Evolutionary conservation across 177 flowering plant species (phyloP), one percentile per base, ranked within the genome.

Genomic region (Vitis hybrid): DNA sequence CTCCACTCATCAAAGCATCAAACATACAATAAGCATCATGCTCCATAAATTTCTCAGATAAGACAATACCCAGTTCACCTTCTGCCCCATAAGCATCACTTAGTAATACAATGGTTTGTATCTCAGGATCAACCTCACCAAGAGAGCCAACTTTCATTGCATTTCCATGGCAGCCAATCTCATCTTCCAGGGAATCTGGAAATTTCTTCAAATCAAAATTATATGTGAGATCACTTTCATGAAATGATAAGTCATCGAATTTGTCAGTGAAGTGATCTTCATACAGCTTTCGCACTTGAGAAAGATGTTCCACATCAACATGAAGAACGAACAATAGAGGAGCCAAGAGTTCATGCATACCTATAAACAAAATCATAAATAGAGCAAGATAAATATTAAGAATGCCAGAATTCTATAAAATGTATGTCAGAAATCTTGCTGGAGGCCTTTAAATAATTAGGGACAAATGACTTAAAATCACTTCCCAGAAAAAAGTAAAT

Each of bases 21-120:
- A 95, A 93, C 98, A 95, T 92, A 73, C 89, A 90, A 76, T 91
- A 95, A 0, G 97, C 98, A 83, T 93, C 99, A 73, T 95, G 99
- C 74, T 95, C 99, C 88, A 93, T 81, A 73, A 93, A 95, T 70
- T 88, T 90, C 71, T 90, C 95, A 8, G 98, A 95, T 51, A 93
- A 75, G 56, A 95, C 86, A 67, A 91, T 82, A 50, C 99, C 99
- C 62, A 95, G 75, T 77, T 95, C 99, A 65, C 99, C 98, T 78
- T 95, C 99, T 62, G 98, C 93, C 52, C 98, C 99, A 74, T 95
- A 95, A 33, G 98, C 92, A 79, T 95, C 99, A 76, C 86, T 89
- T n/a, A 93, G 79, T 75, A 82, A 75, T 67, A 95, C 72, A 76
- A 91, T 83, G 13, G 84, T 79, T 72, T 83, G 89, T 69, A 84